Percentiles rank a stretch among this genome's conserved stretches.
These are phyloP conservation scores for Fraxinus platypoda DNA, from an alignment of 305 asterid genomes.

Conservation along the genomic window DNA sequence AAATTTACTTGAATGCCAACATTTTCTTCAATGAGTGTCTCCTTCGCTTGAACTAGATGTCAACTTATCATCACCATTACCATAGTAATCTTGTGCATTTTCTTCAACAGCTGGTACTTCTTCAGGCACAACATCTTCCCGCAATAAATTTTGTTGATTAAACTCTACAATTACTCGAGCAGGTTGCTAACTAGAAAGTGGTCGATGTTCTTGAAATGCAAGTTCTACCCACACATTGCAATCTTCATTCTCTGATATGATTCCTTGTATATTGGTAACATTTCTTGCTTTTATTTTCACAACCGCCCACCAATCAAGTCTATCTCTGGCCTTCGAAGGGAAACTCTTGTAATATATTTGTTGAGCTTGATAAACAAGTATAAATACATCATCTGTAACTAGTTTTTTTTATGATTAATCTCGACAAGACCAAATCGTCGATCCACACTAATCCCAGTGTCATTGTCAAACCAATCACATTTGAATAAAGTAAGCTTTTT, in stretches of 20 bases:
- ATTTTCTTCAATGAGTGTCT: not conserved
- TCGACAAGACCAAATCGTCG: no score
- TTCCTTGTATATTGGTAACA: not conserved
- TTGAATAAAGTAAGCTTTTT: not conserved
- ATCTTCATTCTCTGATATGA: no score
- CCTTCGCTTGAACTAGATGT: not conserved
- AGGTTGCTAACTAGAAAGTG: not conserved
- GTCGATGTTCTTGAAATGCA: not conserved
- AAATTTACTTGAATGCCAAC: no score
- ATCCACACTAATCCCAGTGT: no score
- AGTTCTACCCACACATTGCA: not conserved
- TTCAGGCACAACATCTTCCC: not conserved
- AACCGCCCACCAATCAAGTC: not conserved
- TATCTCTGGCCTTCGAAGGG: not conserved
- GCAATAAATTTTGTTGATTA: not conserved
- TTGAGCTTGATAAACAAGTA: no score
- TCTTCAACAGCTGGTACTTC: not conserved
- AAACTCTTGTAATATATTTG: no score
- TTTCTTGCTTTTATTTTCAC: not conserved
- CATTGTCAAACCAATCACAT: no score
- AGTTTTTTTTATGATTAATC: no score
- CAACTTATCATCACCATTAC: not conserved
- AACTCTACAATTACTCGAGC: not conserved
- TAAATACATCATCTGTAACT: no score
- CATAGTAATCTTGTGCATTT: not conserved